Percentiles rank a stretch among this genome's conserved stretches.
These are phyloP conservation scores for Neonectria neomacrospora DNA, from an alignment of 2,329 filamentous ascomycete species.

Conservation along the genomic window DNA sequence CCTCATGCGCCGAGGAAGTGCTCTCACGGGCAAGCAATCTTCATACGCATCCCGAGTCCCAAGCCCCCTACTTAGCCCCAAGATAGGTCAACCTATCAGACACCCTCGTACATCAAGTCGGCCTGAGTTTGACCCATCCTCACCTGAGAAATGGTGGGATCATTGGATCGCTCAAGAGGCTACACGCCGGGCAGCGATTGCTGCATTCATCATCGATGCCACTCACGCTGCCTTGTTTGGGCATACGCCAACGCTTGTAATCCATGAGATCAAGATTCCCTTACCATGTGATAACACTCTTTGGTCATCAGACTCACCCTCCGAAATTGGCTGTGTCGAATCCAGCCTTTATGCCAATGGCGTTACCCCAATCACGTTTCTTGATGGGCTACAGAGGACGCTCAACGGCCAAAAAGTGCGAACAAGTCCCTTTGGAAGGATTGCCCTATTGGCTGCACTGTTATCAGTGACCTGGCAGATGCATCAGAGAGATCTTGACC, in stretches of 20 bases:
- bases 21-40: constrained; percentile 43
- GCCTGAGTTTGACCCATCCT: constrained; percentile 33
- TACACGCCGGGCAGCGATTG: constrained; percentile 43
- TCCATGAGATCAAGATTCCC: constrained; percentile 45
- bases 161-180: constrained; percentile 47
- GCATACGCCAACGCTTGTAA: constrained; percentile 44
- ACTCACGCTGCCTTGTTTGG: constrained; percentile 45
- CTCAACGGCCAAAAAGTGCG: constrained; percentile 43
- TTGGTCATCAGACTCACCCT: constrained; percentile 45
- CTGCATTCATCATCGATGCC: constrained; percentile 44
- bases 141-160: constrained; percentile 46
- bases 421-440: constrained; percentile 44
- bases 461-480: constrained; percentile 45
- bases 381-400: constrained; percentile 42
- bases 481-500: constrained; percentile 44
- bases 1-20: constrained; percentile 44
- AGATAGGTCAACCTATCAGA: constrained; percentile 28
- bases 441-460: constrained; percentile 40
- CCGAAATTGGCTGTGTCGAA: constrained; percentile 45
- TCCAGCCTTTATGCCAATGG: constrained; percentile 45
- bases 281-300: constrained; percentile 45
- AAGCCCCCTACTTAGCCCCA: constrained; percentile 40
- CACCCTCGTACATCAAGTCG: constrained; percentile 27
- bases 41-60: constrained; percentile 42
- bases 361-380: constrained; percentile 43